Percentiles rank a stretch among this genome's conserved stretches.
These are phyloP conservation scores for Penicillium thymicola DNA, from an alignment of 2,329 filamentous ascomycete genomes.

Conservation along the genomic window DNA sequence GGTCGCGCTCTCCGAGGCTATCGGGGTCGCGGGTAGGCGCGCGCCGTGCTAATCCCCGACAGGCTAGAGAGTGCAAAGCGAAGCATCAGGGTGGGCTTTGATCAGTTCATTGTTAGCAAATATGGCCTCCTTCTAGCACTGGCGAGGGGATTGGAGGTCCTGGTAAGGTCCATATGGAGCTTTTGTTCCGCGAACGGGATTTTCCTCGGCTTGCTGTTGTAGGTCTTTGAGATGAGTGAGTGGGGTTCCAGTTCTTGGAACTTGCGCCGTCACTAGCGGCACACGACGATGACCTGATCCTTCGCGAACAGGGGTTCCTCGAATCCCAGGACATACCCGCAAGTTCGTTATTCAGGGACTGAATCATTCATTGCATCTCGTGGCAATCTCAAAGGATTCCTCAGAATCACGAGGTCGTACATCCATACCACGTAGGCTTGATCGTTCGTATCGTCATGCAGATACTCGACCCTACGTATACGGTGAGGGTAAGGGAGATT, in stretches of 20 bases:
- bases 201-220: neutral
- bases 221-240: neutral
- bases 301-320: neutral
- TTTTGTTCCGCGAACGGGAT: neutral
- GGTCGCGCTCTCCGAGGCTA: too few relatives aligned
- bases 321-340: too few relatives aligned
- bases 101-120: neutral
- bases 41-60: too few relatives aligned
- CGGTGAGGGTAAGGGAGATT: too few relatives aligned
- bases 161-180: too few relatives aligned
- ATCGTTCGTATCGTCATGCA: too few relatives aligned
- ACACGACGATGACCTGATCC: neutral
- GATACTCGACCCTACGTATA: neutral
- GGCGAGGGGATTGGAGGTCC: rapidly evolving
- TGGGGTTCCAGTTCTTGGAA: neutral
- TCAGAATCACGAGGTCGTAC: neutral
- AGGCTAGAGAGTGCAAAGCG: too few relatives aligned
- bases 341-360: too few relatives aligned
- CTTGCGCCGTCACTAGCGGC: neutral
- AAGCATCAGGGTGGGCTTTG: too few relatives aligned
- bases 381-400: neutral
- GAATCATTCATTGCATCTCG: too few relatives aligned
- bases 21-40: too few relatives aligned
- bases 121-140: neutral
- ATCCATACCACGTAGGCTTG: neutral